These are phyloP conservation scores for Vigna reflexopilosa DNA, from an alignment of 306 rosid species.

Conservation along the genomic window DNA sequence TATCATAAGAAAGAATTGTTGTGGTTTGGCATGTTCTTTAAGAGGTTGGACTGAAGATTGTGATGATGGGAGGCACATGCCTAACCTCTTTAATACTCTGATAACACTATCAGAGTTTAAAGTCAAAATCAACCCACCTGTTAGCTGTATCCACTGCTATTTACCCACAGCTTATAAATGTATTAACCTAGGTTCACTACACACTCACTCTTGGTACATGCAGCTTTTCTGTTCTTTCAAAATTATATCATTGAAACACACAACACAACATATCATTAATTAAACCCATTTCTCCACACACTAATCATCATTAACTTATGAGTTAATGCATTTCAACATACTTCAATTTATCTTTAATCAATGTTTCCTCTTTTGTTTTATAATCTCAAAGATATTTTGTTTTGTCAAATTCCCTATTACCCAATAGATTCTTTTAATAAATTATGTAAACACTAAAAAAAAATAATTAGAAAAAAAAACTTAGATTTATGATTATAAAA, in stretches of 20 bases:
- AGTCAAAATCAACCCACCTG: not conserved
- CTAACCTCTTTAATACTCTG: constrained; percentile 5
- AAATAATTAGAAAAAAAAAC: too few relatives aligned
- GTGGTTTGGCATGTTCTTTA: not conserved
- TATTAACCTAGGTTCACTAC: not conserved
- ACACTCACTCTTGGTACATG: not conserved
- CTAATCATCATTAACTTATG: too few relatives aligned
- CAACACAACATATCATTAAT: not conserved
- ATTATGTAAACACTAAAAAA: too few relatives aligned
- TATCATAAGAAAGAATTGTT: not conserved
- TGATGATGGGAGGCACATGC: not conserved
- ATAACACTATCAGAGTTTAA: not conserved
- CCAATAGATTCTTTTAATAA: too few relatives aligned
- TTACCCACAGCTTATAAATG: not conserved
- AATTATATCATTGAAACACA: not conserved
- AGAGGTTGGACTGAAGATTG: not conserved
- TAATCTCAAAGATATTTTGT: too few relatives aligned
- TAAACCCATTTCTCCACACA: too few relatives aligned
- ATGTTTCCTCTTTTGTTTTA: too few relatives aligned
- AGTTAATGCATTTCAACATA: not conserved
- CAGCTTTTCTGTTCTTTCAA: not conserved
- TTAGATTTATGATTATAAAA: too few relatives aligned
- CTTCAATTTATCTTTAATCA: not conserved
- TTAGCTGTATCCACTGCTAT: not conserved
- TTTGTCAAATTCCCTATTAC: too few relatives aligned